Percentiles rank a stretch among this genome's conserved stretches.
Evolutionary conservation across 2,329 filamentous ascomycete genomes (phyloP).

Genomic region (Rutstroemia sp.): DNA sequence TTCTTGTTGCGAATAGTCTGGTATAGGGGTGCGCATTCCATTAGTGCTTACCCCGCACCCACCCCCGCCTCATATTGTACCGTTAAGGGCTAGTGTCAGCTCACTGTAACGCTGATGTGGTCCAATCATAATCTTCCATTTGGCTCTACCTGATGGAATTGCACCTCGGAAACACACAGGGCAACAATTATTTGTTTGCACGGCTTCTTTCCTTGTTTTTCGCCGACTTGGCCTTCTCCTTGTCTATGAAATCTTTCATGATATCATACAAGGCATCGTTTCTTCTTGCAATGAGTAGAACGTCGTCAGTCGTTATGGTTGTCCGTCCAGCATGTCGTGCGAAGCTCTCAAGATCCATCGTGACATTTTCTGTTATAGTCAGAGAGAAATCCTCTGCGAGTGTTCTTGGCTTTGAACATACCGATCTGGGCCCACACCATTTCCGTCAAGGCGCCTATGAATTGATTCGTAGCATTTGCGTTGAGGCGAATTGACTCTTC

Average conservation of each 20-base stretch:
- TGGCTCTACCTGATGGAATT: too few relatives aligned
- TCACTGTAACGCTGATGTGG: neutral
- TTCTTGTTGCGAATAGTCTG: neutral
- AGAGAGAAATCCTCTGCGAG: neutral
- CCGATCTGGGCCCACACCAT: slow-evolving; percentile 83
- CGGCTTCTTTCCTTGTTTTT: slow-evolving; percentile 8
- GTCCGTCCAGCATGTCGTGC: slow-evolving; percentile 73
- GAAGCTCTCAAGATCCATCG: slow-evolving; percentile 57
- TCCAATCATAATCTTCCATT: too few relatives aligned
- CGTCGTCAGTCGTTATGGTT: slow-evolving; percentile 78
- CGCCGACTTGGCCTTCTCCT: slow-evolving; percentile 38
- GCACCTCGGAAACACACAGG: too few relatives aligned
- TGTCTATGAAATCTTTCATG: slow-evolving; percentile 61
- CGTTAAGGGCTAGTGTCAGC: neutral
- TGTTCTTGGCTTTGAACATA: slow-evolving; percentile 33
- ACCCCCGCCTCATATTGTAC: neutral
- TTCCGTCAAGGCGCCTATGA: slow-evolving; percentile 79
- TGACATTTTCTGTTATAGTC: slow-evolving; percentile 39
- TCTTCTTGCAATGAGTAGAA: slow-evolving; percentile 75
- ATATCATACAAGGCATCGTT: slow-evolving; percentile 80
- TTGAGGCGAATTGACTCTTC: slow-evolving; percentile 66
- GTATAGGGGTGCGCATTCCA: neutral
- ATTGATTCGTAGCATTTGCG: slow-evolving; percentile 85
- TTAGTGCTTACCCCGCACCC: neutral
- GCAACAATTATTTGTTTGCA: slow-evolving; percentile 4